Percentiles rank a stretch among this genome's conserved stretches.
Conservation (phyloP, 345 rosid species). For the Bruguiera parviflora region DNA sequence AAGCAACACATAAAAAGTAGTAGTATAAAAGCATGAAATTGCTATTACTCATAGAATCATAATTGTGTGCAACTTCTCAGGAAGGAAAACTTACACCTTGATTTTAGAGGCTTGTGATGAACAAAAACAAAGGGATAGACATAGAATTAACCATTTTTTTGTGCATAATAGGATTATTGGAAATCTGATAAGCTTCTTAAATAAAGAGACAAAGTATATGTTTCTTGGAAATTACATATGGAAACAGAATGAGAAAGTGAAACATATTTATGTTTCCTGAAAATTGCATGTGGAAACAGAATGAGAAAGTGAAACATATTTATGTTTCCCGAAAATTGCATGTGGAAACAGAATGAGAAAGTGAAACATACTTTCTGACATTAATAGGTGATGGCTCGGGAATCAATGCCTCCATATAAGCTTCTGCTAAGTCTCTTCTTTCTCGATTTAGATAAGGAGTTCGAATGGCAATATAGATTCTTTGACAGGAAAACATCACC, state of each 20-base stretch:
- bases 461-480: conserved; percentile 57
- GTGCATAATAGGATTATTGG: too few relatives aligned
- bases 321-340: neutral
- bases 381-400: conserved; percentile 87
- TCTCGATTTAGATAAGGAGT: conserved; percentile 59
- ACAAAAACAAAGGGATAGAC: too few relatives aligned
- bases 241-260: conserved; percentile 4
- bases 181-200: too few relatives aligned
- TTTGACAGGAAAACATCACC: conserved; percentile 55
- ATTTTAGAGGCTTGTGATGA: too few relatives aligned
- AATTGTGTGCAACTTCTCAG: too few relatives aligned
- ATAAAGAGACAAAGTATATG: neutral
- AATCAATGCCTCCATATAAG: conserved; percentile 93
- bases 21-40: too few relatives aligned
- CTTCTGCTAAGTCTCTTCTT: conserved; percentile 69
- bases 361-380: conserved; percentile 52
- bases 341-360: conserved; percentile 4
- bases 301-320: conserved; percentile 25
- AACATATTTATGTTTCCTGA: too few relatives aligned
- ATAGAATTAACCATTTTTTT: too few relatives aligned
- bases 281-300: too few relatives aligned
- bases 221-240: neutral
- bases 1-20: too few relatives aligned
- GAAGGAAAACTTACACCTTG: too few relatives aligned
- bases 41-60: too few relatives aligned